phyloP scores from a whole-genome alignment of 257 asterid genomes.

The Solanum sitiens region DNA sequence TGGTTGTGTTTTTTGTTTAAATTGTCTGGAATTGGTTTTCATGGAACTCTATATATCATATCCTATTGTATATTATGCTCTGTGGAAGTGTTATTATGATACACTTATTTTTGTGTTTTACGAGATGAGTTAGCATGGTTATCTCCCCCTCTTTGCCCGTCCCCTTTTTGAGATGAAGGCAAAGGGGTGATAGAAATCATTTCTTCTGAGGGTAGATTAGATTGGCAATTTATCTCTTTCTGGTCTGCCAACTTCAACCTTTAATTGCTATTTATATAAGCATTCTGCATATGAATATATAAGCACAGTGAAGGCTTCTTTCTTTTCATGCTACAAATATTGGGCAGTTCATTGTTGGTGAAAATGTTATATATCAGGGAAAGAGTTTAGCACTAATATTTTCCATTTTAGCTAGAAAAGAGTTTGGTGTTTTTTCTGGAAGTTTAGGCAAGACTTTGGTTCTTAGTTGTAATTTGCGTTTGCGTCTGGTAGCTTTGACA shows the following conservation, averaged over 20 bases:
- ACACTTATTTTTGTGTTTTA: background rate
- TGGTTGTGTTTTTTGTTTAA: background rate
- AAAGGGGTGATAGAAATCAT: background rate
- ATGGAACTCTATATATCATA: background rate
- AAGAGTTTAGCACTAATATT: background rate
- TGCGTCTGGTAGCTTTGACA: background rate
- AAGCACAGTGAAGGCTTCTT: background rate
- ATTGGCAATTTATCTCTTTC: background rate
- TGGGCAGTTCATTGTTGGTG: background rate
- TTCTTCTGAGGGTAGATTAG: background rate
- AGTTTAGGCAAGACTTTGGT: background rate
- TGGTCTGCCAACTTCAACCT: background rate
- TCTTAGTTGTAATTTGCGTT: background rate
- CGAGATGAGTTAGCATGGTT: background rate
- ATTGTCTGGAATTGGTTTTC: background rate
- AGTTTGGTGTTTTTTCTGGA: background rate
- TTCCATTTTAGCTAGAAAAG: background rate
- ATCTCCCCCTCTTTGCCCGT: background rate
- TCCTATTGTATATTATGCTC: background rate
- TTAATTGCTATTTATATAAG: background rate
- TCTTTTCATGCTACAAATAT: background rate
- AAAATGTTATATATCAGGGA: no score
- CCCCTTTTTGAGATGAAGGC: background rate
- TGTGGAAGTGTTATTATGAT: background rate
- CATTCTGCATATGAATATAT: background rate